These are phyloP conservation scores for Lasiosphaeris hirsuta DNA, from an alignment of 495 filamentous ascomycete genomes.

Conservation along the genomic window DNA sequence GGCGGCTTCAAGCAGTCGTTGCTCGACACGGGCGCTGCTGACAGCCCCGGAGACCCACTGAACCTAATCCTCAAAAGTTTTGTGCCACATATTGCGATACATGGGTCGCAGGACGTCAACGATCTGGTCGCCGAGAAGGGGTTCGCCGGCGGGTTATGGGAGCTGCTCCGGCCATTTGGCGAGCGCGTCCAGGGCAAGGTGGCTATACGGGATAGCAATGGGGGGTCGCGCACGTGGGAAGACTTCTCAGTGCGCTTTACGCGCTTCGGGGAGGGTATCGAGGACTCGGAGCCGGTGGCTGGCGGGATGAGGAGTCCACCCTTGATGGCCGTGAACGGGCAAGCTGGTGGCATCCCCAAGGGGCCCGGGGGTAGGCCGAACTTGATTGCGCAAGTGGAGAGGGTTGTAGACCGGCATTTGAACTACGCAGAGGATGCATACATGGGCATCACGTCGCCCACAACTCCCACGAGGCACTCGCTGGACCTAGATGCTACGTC, in stretches of 20 bases:
- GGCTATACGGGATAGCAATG: conserved; percentile 82
- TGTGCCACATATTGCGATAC: conserved; percentile 80
- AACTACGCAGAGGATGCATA: conserved; percentile 49
- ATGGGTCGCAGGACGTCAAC: conserved; percentile 80
- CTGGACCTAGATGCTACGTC: conserved; percentile 43
- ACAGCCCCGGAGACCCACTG: conserved; percentile 58
- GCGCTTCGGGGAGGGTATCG: conserved; percentile 58
- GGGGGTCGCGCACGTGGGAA: conserved; percentile 76
- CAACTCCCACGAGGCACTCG: conserved; percentile 34
- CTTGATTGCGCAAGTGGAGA: conserved; percentile 42
- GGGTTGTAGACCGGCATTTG: conserved; percentile 51
- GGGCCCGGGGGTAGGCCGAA: conserved; percentile 5
- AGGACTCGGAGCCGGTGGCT: conserved; percentile 42
- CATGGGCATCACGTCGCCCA: conserved; percentile 35
- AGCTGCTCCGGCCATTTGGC: conserved; percentile 86
- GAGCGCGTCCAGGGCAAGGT: conserved; percentile 85
- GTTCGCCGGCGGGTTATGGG: conserved; percentile 74
- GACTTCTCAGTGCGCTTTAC: conserved; percentile 88
- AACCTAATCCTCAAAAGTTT: conserved; percentile 78
- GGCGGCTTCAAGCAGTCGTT: conserved; percentile 38
- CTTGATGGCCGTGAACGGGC: conserved; percentile 21
- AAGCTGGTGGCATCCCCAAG: conserved; percentile 3
- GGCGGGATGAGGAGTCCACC: conserved; percentile 33
- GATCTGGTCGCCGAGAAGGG: conserved; percentile 79
- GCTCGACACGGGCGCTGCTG: conserved; percentile 47